These are phyloP conservation scores for Tuber aestivum DNA, from an alignment of 495 filamentous ascomycete species.

Conservation along the genomic window DNA sequence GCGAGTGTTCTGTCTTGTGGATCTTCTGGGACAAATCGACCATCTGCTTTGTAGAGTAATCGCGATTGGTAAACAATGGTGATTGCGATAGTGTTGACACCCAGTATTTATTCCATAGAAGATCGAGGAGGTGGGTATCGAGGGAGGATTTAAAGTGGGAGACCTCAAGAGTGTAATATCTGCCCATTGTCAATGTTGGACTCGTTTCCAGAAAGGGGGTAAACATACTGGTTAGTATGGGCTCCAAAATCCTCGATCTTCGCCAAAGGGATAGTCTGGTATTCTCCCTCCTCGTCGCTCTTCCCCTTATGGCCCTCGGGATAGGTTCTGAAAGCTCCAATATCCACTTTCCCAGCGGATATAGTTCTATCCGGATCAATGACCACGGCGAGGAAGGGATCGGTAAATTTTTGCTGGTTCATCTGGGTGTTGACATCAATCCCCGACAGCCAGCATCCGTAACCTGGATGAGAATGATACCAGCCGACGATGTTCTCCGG, in stretches of 20 bases:
- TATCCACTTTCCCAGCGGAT: conserved; percentile 90
- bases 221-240: conserved; percentile 56
- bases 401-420: conserved; percentile 71
- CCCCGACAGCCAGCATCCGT: conserved; percentile 95
- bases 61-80: conserved; percentile 85
- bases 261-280: conserved; percentile 73
- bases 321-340: conserved; percentile 91
- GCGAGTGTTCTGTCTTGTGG: conserved; percentile 50
- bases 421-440: conserved; percentile 89
- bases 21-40: conserved; percentile 77
- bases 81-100: conserved; percentile 94
- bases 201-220: not conserved
- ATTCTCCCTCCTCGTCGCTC: conserved; percentile 51
- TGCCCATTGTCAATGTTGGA: not conserved
- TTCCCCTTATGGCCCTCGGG: conserved; percentile 64
- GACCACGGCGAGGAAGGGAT: conserved; percentile 93
- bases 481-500: conserved; percentile 91
- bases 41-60: conserved; percentile 90
- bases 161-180: conserved; percentile 86
- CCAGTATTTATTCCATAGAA: conserved; percentile 99
- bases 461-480: conserved; percentile 98
- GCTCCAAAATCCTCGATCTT: conserved; percentile 97
- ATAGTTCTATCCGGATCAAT: conserved; percentile 97
- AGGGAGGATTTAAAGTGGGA: conserved; percentile 89
- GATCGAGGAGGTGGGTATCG: conserved; percentile 74